These are phyloP conservation scores for Boletellus deceptivus DNA, from an alignment of 1,284 basidiomycete genomes.

Conservation along the genomic window DNA sequence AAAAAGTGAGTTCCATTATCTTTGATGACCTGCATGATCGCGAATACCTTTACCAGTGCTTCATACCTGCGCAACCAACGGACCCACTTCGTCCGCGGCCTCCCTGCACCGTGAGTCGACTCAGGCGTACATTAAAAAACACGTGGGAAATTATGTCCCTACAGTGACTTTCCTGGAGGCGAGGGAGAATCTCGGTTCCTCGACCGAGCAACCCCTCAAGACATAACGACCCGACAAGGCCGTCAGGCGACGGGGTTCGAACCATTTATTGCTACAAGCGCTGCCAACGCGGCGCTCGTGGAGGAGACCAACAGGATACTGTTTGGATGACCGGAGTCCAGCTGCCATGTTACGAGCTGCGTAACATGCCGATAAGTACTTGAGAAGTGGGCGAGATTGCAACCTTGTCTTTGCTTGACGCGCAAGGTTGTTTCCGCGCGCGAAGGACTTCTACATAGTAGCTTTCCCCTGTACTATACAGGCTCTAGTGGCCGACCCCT, in stretches of 20 bases:
- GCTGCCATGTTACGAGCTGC: no score
- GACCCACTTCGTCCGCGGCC: conserved; percentile 49
- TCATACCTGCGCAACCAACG: conserved; percentile 64
- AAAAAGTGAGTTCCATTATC: conserved; percentile 46
- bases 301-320: conserved; percentile 26
- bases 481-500: no score
- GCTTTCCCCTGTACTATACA: no score
- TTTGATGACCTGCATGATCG: background rate
- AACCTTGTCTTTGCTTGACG: no score
- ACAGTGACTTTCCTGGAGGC: conserved; percentile 73
- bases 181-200: conserved; percentile 62
- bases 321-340: conserved; percentile 20
- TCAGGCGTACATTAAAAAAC: no score
- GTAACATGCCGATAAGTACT: no score
- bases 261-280: conserved; percentile 23
- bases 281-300: conserved; percentile 11
- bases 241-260: conserved; percentile 37
- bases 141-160: background rate
- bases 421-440: conserved; percentile 5
- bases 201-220: conserved; percentile 44
- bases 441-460: no score
- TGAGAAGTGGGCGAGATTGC: conserved; percentile 34
- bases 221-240: conserved; percentile 41
- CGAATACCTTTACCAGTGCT: conserved; percentile 38
- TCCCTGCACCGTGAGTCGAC: conserved; percentile 55